Evolutionary conservation across 257 asterid genomes (phyloP).

Genomic region (Jasminum sambac): DNA sequence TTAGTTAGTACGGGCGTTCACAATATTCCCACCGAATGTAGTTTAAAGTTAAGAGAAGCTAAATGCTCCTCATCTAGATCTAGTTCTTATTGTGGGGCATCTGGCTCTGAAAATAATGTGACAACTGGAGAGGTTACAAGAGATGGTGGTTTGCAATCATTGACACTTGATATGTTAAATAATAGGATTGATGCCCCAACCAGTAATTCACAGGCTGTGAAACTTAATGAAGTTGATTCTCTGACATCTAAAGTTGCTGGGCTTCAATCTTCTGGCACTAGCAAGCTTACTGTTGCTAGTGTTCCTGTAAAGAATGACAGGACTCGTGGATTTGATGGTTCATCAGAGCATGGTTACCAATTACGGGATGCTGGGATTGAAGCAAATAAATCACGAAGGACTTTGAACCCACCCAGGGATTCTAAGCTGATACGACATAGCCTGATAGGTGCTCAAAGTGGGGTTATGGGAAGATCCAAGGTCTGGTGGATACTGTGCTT

Average conservation of each 20-base stretch:
- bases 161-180: conserved; percentile 26
- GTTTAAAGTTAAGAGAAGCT: conserved; percentile 25
- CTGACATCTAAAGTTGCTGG: conserved; percentile 32
- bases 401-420: conserved; percentile 47
- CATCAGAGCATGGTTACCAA: conserved; percentile 25
- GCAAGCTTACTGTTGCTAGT: conserved; percentile 30
- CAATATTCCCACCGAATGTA: conserved; percentile 17
- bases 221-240: conserved; percentile 33
- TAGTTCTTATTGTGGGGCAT: conserved; percentile 11
- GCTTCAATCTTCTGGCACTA: conserved; percentile 33
- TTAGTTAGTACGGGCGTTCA: conserved; percentile 21
- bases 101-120: conserved; percentile 17
- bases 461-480: conserved; percentile 43
- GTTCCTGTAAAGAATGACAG: conserved; percentile 32
- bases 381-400: conserved; percentile 39
- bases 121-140: conserved; percentile 26
- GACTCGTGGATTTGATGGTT: conserved; percentile 28
- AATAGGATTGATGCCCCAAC: conserved; percentile 26
- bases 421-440: conserved; percentile 36
- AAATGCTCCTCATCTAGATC: conserved; percentile 23
- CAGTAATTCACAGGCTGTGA: conserved; percentile 28
- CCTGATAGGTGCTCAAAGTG: conserved; percentile 39
- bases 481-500: conserved; percentile 24
- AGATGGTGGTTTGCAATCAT: conserved; percentile 29
- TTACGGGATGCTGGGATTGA: conserved; percentile 31